Conservation (phyloP, 371 early-diverging fungal species). For the Vairimorpha necatrix region DNA sequence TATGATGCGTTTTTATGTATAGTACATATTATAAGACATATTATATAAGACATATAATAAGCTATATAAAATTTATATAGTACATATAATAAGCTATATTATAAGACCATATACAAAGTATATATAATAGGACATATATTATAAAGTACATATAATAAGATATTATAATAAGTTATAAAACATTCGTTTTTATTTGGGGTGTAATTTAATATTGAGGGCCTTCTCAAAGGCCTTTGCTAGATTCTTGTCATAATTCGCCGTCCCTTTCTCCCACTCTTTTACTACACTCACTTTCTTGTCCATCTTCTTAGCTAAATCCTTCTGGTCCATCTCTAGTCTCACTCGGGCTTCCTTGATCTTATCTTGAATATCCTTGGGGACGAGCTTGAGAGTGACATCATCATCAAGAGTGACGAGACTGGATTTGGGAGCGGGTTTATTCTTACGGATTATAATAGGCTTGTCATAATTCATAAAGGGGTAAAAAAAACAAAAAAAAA, state of each 20-base stretch:
- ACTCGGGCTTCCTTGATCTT: constrained; percentile 40
- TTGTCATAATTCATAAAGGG: constrained; percentile 27
- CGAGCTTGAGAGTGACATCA: constrained; percentile 1
- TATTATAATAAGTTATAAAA: too few species aligned
- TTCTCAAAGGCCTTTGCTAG: constrained; percentile 43
- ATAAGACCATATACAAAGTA: too few species aligned
- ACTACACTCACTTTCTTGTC: constrained; percentile 36
- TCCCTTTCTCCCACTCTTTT: constrained; percentile 50
- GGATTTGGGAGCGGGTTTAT: constrained; percentile 13
- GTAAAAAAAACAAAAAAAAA: background rate
- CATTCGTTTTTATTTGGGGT: too few species aligned
- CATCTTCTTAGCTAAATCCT: constrained; percentile 54
- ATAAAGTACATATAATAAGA: too few species aligned
- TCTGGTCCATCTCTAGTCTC: constrained; percentile 29
- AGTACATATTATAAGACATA: too few species aligned
- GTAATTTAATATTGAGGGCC: constrained; percentile 41
- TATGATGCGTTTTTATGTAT: too few species aligned
- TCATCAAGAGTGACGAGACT: background rate
- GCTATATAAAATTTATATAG: too few species aligned
- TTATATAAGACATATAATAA: too few species aligned
- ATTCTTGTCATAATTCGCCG: constrained; percentile 45
- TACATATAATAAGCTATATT: too few species aligned
- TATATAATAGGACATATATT: too few species aligned
- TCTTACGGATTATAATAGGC: constrained; percentile 28
- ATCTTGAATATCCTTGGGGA: constrained; percentile 48